Evolutionary conservation across 2,329 filamentous ascomycete species (phyloP).

Genomic region (Aureobasidium lini): DNA sequence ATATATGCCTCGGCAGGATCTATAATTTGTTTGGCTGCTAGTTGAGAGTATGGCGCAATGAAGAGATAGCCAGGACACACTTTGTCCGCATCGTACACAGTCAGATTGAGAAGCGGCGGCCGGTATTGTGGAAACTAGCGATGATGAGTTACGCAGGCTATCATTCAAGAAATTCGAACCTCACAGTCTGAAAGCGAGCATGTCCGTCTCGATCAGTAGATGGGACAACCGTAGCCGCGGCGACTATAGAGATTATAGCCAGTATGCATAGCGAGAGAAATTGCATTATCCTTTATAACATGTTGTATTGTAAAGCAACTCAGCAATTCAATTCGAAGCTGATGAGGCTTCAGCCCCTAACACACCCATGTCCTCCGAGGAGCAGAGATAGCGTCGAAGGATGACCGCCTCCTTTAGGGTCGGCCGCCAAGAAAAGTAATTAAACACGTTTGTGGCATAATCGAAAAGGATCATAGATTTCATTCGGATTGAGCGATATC

Average conservation of each 20-base stretch:
- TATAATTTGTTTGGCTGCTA: not conserved
- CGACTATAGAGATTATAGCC: not conserved
- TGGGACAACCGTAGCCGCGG: not conserved
- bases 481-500: too few relatives aligned
- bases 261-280: not conserved
- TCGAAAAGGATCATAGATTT: too few relatives aligned
- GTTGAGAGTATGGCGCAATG: slow-evolving; percentile 15
- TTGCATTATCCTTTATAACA: not conserved
- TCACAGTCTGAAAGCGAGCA: not conserved
- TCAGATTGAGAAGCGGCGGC: slow-evolving; percentile 40
- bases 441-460: too few relatives aligned
- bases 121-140: not conserved
- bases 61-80: slow-evolving; percentile 18
- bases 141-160: not conserved
- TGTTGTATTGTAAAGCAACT: not conserved
- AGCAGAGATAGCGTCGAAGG: not conserved
- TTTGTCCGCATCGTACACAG: slow-evolving; percentile 13
- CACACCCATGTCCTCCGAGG: not conserved
- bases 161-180: not conserved
- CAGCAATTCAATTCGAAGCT: not conserved
- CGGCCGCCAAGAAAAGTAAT: too few relatives aligned
- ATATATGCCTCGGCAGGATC: slow-evolving; percentile 1
- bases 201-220: not conserved
- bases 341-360: not conserved
- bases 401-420: not conserved